A percentile compares a stretch with the other conserved stretches of the same genome.
These are phyloP conservation scores for Phytophthora pistaciae DNA, from an alignment of 352 stramenopile species.

Conservation along the genomic window DNA sequence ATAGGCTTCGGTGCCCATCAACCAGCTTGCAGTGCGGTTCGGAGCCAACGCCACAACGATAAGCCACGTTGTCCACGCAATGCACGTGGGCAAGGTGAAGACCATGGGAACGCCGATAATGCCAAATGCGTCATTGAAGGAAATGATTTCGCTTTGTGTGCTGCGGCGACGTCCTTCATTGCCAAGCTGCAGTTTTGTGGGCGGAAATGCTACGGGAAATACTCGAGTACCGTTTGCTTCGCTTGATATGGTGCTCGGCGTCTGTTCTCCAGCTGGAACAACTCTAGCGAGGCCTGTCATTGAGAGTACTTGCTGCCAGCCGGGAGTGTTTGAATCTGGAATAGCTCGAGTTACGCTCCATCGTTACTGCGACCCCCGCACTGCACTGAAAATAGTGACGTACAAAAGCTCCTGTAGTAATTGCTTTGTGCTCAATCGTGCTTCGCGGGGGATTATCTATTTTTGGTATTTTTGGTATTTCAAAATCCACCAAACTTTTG, in stretches of 20 bases:
- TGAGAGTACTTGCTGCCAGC: neutral
- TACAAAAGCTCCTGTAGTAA: too few relatives aligned
- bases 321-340: neutral
- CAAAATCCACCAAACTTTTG: too few relatives aligned
- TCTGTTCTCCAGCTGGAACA: neutral
- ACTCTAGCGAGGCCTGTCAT: neutral
- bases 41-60: conserved; percentile 12
- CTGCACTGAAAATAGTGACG: too few relatives aligned
- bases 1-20: conserved; percentile 24
- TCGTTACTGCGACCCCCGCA: too few relatives aligned
- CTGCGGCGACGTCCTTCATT: neutral
- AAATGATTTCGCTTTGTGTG: neutral
- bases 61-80: conserved; percentile 22
- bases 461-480: too few relatives aligned
- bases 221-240: neutral
- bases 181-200: too few relatives aligned
- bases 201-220: neutral
- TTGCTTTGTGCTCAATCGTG: too few relatives aligned
- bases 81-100: conserved; percentile 3
- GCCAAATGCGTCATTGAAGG: conserved; percentile 5
- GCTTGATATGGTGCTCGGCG: neutral
- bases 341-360: too few relatives aligned
- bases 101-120: conserved; percentile 3
- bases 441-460: too few relatives aligned
- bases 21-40: conserved; percentile 16